phyloP scores from a whole-genome alignment of 495 filamentous ascomycete genomes.

The Recurvomyces mirabilis region DNA sequence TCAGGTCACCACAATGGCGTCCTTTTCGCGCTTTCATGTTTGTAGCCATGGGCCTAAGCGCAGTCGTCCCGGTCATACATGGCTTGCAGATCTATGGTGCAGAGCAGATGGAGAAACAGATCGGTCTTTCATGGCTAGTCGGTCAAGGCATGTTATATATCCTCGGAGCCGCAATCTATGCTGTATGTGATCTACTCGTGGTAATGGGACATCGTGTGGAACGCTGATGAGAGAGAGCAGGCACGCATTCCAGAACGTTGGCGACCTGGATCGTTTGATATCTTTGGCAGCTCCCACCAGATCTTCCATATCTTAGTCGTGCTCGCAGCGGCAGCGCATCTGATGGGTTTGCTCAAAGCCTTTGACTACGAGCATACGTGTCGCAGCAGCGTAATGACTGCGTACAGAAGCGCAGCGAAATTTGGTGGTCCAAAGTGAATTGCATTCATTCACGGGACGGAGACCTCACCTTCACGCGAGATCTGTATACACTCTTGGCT shows the following conservation, averaged over 20 bases:
- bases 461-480: not conserved
- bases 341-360: slow-evolving; percentile 46
- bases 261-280: slow-evolving; percentile 56
- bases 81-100: slow-evolving; percentile 53
- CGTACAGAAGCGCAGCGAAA: slow-evolving; percentile 6
- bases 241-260: slow-evolving; percentile 47
- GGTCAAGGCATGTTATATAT: slow-evolving; percentile 76
- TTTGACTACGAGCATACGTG: slow-evolving; percentile 32
- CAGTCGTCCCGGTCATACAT: slow-evolving; percentile 68
- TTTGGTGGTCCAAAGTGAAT: slow-evolving; percentile 4
- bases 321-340: slow-evolving; percentile 51
- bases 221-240: slow-evolving; percentile 15
- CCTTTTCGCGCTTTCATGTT: slow-evolving; percentile 89
- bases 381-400: slow-evolving; percentile 9
- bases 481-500: too few species aligned
- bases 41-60: slow-evolving; percentile 74
- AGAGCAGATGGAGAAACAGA: slow-evolving; percentile 49
- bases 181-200: slow-evolving; percentile 45
- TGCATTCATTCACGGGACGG: too few species aligned
- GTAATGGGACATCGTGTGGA: too few species aligned
- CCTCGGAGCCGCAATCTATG: slow-evolving; percentile 73
- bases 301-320: slow-evolving; percentile 67
- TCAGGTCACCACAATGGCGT: slow-evolving; percentile 70
- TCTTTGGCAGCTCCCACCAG: slow-evolving; percentile 70
- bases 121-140: slow-evolving; percentile 75